A percentile compares a stretch with the other conserved stretches of the same genome.
phyloP scores from a whole-genome alignment of 176 grass and related monocot genomes.

The Dactylis glomerata region DNA sequence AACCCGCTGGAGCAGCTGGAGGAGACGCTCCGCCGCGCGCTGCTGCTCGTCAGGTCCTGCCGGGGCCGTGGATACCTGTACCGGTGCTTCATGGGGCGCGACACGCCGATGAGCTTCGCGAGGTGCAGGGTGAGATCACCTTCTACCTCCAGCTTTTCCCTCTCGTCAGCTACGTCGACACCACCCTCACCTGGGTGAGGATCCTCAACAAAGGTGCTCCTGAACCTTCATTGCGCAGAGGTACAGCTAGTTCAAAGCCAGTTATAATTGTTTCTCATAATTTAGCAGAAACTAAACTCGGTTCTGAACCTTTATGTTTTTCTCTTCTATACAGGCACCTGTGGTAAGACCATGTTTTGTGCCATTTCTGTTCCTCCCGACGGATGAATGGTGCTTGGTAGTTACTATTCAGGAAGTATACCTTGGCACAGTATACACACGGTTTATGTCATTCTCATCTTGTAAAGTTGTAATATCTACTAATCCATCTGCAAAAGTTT shows the following conservation, averaged over 20 bases:
- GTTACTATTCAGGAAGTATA: constrained; percentile 29
- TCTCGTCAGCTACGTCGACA: constrained; percentile 65
- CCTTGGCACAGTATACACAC: constrained; percentile 5
- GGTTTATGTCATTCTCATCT: not conserved
- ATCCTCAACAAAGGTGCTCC: constrained; percentile 5
- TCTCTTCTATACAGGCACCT: constrained; percentile 33
- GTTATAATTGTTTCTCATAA: not conserved
- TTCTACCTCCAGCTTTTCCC: constrained; percentile 75
- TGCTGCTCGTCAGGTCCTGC: constrained; percentile 56
- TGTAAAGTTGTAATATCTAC: not conserved
- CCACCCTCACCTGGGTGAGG: constrained; percentile 43
- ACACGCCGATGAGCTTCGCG: constrained; percentile 61
- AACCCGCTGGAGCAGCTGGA: constrained; percentile 58
- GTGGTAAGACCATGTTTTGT: constrained; percentile 49
- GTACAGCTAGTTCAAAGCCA: constrained; percentile 16
- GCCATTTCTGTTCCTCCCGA: not conserved
- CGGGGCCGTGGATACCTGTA: constrained; percentile 56
- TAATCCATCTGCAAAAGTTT: not conserved
- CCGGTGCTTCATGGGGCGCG: constrained; percentile 52
- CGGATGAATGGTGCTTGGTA: constrained; percentile 24
- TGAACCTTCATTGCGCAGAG: constrained; percentile 27
- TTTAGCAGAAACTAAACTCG: not conserved
- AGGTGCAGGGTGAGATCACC: constrained; percentile 64
- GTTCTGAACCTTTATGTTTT: not conserved
- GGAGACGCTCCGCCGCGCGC: constrained; percentile 50